Evolutionary conservation across 352 stramenopile genomes (phyloP).

Genomic region (Phytophthora citrophthora): DNA sequence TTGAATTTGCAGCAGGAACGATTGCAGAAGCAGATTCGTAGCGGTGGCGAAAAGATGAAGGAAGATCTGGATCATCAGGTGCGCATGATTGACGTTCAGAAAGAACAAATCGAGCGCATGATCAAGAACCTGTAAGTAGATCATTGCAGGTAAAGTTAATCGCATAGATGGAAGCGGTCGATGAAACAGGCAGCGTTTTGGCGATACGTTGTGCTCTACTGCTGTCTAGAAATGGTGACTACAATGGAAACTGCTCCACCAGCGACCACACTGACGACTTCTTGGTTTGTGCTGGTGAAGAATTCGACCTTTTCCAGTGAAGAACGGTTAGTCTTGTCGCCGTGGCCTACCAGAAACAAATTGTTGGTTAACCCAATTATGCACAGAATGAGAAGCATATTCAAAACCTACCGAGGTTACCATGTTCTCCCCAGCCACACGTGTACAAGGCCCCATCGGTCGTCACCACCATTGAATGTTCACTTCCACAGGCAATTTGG

Average conservation of each 20-base stretch:
- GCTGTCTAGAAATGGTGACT: conserved; percentile 18
- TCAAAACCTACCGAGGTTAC: conserved; percentile 71
- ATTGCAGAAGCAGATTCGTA: conserved; percentile 33
- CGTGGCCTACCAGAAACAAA: conserved; percentile 51
- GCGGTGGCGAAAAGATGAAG: conserved; percentile 15
- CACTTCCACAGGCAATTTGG: conserved; percentile 75
- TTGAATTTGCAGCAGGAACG: conserved; percentile 42
- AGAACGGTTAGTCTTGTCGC: conserved; percentile 47
- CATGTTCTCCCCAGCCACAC: conserved; percentile 85
- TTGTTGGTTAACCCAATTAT: background rate
- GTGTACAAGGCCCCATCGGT: conserved; percentile 65
- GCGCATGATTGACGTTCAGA: conserved; percentile 61
- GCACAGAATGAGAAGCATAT: background rate
- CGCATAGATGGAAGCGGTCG: background rate
- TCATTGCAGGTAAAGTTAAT: conserved; percentile 2
- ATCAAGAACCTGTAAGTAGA: conserved; percentile 48
- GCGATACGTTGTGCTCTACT: conserved; percentile 1
- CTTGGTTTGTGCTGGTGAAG: conserved; percentile 39
- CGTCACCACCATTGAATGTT: conserved; percentile 72
- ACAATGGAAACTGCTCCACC: conserved; percentile 77
- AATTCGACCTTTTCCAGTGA: conserved; percentile 53
- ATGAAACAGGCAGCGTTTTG: conserved; percentile 26
- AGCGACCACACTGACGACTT: conserved; percentile 45
- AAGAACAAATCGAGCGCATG: conserved; percentile 55
- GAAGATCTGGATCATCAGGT: conserved; percentile 59